Conservation (phyloP, 2,329 filamentous ascomycete genomes). For the Apiospora phragmitis region DNA sequence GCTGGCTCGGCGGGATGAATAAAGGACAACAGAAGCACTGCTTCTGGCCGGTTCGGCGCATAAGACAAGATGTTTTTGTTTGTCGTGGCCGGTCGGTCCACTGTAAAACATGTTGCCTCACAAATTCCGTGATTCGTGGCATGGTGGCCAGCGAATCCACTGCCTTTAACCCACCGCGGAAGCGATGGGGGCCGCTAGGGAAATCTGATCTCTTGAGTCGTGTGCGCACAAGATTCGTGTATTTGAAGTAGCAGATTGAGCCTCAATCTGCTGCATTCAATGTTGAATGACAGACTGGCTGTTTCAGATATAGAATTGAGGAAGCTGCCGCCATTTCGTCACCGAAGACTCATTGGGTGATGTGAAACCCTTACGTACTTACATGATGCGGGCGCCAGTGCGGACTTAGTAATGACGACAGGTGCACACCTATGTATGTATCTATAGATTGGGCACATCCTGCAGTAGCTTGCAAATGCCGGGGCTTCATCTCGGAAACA, state of each 20-base stretch:
- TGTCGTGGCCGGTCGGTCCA: too few relatives aligned
- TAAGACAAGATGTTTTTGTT: too few relatives aligned
- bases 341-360: not conserved
- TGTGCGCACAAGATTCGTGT: not conserved
- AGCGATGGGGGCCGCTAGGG: not conserved
- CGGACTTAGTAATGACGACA: not conserved
- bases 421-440: not conserved
- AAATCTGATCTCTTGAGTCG: not conserved
- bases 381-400: not conserved
- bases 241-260: not conserved
- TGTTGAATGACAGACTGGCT: not conserved
- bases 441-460: too few relatives aligned
- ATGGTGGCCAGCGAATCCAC: too few relatives aligned
- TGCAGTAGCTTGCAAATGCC: not conserved
- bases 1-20: too few relatives aligned
- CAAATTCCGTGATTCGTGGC: too few relatives aligned
- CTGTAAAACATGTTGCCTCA: too few relatives aligned
- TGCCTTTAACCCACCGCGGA: not conserved
- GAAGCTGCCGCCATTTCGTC: not conserved
- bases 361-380: not conserved
- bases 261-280: not conserved
- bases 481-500: not conserved
- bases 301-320: not conserved
- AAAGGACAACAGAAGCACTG: too few relatives aligned
- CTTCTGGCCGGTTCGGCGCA: too few relatives aligned